Evolutionary conservation across 2,329 filamentous ascomycete species (phyloP).

Genomic region (Hymenoscyphus fraxineus): DNA sequence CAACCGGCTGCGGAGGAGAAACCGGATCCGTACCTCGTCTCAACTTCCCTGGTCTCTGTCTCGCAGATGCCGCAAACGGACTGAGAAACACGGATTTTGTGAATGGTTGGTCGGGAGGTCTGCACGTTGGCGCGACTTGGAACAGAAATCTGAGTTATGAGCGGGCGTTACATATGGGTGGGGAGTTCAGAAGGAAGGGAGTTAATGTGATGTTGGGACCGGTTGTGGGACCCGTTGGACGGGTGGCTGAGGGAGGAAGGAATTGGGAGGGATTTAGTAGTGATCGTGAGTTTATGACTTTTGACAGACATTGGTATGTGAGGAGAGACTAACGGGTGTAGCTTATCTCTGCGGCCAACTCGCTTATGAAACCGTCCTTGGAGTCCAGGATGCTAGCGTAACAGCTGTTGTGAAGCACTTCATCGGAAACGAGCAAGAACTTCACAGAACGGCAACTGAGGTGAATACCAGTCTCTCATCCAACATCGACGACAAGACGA

Average conservation of each 20-base stretch:
- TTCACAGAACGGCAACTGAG: conserved; percentile 45
- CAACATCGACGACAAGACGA: conserved; percentile 71
- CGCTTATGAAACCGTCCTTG: conserved; percentile 21
- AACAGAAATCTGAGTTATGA: conserved; percentile 61
- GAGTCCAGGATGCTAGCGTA: conserved; percentile 28
- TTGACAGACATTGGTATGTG: conserved; percentile 33
- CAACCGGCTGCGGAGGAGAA: conserved; percentile 29
- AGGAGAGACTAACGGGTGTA: neutral
- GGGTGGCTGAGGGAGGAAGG: conserved; percentile 62
- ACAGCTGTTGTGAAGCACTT: conserved; percentile 37
- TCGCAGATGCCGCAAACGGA: conserved; percentile 63
- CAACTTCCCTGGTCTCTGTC: conserved; percentile 57
- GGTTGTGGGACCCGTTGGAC: conserved; percentile 63
- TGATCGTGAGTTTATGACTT: conserved; percentile 22
- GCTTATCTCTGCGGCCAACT: conserved; percentile 60
- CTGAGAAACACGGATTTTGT: conserved; percentile 58
- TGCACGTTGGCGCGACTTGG: conserved; percentile 42
- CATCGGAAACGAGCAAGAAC: conserved; percentile 75
- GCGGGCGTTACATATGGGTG: conserved; percentile 65
- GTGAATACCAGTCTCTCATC: conserved; percentile 44
- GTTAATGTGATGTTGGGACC: conserved; percentile 45
- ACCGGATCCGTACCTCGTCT: conserved; percentile 51
- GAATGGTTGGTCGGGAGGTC: conserved; percentile 25
- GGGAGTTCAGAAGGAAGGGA: conserved; percentile 68
- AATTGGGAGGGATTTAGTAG: conserved; percentile 57